phyloP scores from a whole-genome alignment of 495 filamentous ascomycete genomes.

The Tirmania nivea region DNA sequence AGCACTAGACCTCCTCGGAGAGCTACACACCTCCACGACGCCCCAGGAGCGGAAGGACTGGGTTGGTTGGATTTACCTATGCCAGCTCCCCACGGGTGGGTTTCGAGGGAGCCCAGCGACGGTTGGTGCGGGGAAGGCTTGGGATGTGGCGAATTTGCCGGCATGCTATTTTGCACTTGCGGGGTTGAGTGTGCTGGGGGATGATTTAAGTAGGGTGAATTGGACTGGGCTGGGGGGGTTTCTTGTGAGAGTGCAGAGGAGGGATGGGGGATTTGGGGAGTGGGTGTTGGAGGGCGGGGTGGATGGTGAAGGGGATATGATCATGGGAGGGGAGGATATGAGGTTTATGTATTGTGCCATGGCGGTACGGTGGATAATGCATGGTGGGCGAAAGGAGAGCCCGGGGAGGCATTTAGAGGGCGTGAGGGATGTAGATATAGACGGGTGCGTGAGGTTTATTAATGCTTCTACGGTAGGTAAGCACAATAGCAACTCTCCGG shows the following conservation, averaged over 20 bases:
- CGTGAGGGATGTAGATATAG: slow-evolving; percentile 51
- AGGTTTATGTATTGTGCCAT: slow-evolving; percentile 68
- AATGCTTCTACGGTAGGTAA: slow-evolving; percentile 38
- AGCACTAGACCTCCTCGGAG: slow-evolving; percentile 58
- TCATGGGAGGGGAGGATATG: slow-evolving; percentile 57
- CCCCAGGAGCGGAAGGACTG: slow-evolving; percentile 36
- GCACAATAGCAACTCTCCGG: not conserved
- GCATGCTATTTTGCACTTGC: slow-evolving; percentile 75
- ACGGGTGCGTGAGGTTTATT: slow-evolving; percentile 47
- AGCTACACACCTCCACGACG: slow-evolving; percentile 33
- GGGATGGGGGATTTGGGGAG: slow-evolving; percentile 84
- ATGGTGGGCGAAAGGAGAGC: slow-evolving; percentile 28
- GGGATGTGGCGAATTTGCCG: slow-evolving; percentile 66
- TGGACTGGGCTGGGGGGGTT: slow-evolving; percentile 45
- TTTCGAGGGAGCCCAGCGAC: slow-evolving; percentile 64
- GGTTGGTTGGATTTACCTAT: slow-evolving; percentile 49
- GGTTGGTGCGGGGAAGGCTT: slow-evolving; percentile 23
- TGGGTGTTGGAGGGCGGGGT: slow-evolving; percentile 42
- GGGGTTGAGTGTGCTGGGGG: slow-evolving; percentile 49
- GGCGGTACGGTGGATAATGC: slow-evolving; percentile 61
- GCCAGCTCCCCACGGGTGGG: slow-evolving; percentile 51
- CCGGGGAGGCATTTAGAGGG: slow-evolving; percentile 29
- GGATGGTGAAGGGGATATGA: slow-evolving; percentile 38
- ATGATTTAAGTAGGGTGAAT: slow-evolving; percentile 35
- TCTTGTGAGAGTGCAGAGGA: slow-evolving; percentile 55